Conservation (phyloP, 495 filamentous ascomycete species). For the Elasticomyces elasticus region DNA sequence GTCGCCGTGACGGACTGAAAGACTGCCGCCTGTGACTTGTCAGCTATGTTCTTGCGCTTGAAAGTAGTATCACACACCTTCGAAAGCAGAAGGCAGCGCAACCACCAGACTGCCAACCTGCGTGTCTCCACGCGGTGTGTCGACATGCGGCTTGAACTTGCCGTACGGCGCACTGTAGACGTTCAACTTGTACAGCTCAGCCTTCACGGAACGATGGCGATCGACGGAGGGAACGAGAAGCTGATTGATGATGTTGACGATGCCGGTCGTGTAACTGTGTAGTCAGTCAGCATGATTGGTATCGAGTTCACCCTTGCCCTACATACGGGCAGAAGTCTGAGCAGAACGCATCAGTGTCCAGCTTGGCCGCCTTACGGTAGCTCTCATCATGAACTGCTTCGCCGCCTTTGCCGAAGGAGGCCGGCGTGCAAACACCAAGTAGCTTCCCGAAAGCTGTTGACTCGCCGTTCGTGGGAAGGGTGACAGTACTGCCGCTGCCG, state of each 20-base stretch:
- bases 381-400: constrained; percentile 40
- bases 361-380: constrained; percentile 43
- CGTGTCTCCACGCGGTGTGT: constrained; percentile 39
- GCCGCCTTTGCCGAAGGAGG: constrained; percentile 39
- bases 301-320: no score
- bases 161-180: constrained; percentile 47
- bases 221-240: constrained; percentile 37
- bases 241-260: constrained; percentile 41
- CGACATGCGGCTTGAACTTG: constrained; percentile 44
- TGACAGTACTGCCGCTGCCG: no score
- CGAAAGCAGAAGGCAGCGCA: constrained; percentile 41
- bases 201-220: constrained; percentile 8
- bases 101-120: constrained; percentile 51
- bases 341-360: constrained; percentile 37
- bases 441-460: no score
- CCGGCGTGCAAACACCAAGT: constrained; percentile 35
- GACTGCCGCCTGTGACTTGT: constrained; percentile 34
- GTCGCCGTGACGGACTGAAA: constrained; percentile 31
- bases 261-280: constrained; percentile 41
- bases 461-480: no score
- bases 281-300: no score
- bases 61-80: no score
- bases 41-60: no score
- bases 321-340: constrained; percentile 46
- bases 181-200: constrained; percentile 51